Base-by-base conservation (phyloP, 2,329 filamentous ascomycete genomes). In the Beauveria bassiana region DNA sequence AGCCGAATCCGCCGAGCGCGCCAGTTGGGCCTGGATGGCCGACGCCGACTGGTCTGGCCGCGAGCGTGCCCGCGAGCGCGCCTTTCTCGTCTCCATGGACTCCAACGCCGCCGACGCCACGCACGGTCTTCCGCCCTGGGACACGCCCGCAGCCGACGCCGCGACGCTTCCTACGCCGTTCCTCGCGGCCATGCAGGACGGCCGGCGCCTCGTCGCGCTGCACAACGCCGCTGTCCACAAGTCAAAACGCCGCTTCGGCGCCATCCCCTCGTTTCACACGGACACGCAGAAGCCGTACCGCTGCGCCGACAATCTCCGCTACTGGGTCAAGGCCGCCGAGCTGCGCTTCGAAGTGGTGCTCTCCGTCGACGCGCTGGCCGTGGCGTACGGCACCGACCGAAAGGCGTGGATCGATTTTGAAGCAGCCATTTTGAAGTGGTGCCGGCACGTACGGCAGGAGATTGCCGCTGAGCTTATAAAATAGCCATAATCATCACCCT, bases 281-380 rank as follows among this genome's bases (percentile, higher is more conserved):
- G 92, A 99, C 73, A 93, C 95, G 10, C 87, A 86, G 63, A 98
- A 98, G 75, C 95, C 95, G 0, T 99, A 99, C 73, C 88, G 95
- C 54, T 88, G 88, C 65, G 91, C 93, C 3, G 95, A 99, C 68
- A 99, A 99, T 72, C 81, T 99, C 64, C 86, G 92, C 46, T 99
- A 89, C 79, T 99, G 95, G 93, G 84, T 90, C 75, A 99, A 99
- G 78, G 95, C 93, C 1, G 92, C 93, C 8, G 93, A 99, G 76
- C 80, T 98, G 62, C 86, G 95, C 61, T 99, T 93, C 87, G 95
- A 98, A 75, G 84, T 93, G 45, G 83, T 89, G 67, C 79, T 98
- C 57, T 85, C 88, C 65, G 81, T 96, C 59, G 91, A 97, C 70
- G 91, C 93, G 24, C 87, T 96, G 74, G 91, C 88, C 31, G 83